Conservation (phyloP, 164 flowering plant species). For the Saururus chinensis region DNA sequence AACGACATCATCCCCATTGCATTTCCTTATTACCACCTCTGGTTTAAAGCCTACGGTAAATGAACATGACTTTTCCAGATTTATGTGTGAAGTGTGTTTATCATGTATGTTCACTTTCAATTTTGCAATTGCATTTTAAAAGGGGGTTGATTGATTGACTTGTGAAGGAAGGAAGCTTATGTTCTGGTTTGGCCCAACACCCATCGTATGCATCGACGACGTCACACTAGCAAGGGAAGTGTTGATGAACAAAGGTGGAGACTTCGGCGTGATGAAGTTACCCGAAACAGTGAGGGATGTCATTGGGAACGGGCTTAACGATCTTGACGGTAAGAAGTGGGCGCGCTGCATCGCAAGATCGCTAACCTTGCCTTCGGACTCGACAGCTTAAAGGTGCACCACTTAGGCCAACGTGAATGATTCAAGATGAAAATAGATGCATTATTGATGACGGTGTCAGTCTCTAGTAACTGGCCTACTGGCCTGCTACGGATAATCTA, state of each 20-base stretch:
- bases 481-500: no score
- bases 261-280: background rate
- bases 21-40: conserved; percentile 3
- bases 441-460: background rate
- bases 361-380: conserved; percentile 1
- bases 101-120: background rate
- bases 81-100: background rate
- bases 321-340: conserved; percentile 1
- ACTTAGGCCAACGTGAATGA: background rate
- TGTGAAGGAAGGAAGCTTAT: background rate
- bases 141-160: background rate
- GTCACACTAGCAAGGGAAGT: background rate
- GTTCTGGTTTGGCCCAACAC: conserved; percentile 5
- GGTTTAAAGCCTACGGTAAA: conserved; percentile 1
- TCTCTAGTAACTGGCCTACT: no score
- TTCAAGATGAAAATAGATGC: background rate
- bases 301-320: background rate
- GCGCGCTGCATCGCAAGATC: background rate
- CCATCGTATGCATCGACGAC: conserved; percentile 1
- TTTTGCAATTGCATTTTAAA: background rate
- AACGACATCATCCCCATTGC: conserved; percentile 5
- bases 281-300: background rate
- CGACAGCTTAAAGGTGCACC: conserved; percentile 1
- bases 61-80: background rate
- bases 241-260: conserved; percentile 4